Conservation (phyloP, 768 basidiomycete genomes). For the Piloderma croceum region DNA sequence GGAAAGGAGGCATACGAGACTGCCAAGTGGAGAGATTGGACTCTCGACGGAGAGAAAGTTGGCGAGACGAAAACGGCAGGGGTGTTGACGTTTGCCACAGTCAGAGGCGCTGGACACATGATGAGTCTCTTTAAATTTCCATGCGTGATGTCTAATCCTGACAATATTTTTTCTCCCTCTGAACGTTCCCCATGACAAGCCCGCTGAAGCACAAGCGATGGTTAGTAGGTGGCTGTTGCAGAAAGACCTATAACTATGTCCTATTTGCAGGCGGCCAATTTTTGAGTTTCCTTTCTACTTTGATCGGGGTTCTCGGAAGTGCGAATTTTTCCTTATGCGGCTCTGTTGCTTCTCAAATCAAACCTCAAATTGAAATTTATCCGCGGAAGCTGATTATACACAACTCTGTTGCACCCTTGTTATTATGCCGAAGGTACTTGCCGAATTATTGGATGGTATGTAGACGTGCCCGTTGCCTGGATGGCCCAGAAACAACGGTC, state of each 20-base stretch:
- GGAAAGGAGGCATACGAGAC: conserved; percentile 42
- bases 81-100: conserved; percentile 58
- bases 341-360: too few species aligned
- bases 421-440: too few species aligned
- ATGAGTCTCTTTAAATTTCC: conserved; percentile 31
- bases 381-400: too few species aligned
- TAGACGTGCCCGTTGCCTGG: too few species aligned
- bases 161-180: conserved; percentile 19
- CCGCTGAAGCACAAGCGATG: conserved; percentile 57
- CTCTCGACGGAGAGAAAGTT: conserved; percentile 45
- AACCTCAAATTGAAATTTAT: too few species aligned
- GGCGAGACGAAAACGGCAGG: conserved; percentile 52
- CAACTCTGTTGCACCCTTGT: too few species aligned
- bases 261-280: background rate
- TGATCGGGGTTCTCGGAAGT: too few species aligned
- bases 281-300: too few species aligned
- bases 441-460: too few species aligned
- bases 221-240: conserved; percentile 57
- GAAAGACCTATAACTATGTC: conserved; percentile 28
- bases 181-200: conserved; percentile 68
- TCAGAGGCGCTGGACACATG: conserved; percentile 74
- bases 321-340: too few species aligned
- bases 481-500: too few species aligned
- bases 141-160: conserved; percentile 3
- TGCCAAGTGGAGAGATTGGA: conserved; percentile 48